Evolutionary conservation across 768 basidiomycete genomes (phyloP).

Genomic region (Aureoboletus auriporus): DNA sequence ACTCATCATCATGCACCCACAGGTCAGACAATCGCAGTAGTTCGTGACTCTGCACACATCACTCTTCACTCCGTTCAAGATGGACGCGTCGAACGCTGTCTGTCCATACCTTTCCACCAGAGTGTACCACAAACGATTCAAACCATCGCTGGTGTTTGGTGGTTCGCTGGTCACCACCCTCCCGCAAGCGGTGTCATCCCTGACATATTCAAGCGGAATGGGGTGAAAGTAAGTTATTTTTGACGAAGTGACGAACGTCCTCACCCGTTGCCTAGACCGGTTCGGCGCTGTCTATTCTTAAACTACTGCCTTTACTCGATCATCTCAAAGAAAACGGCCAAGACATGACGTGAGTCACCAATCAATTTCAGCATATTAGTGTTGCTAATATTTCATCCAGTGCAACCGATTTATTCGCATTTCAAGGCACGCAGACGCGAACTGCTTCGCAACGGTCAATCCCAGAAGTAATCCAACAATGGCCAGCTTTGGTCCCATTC

Average conservation of each 20-base stretch:
- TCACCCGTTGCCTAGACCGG: constrained; percentile 53
- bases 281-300: constrained; percentile 68
- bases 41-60: constrained; percentile 63
- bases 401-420: constrained; percentile 76
- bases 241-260: neutral
- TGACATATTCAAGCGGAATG: constrained; percentile 70
- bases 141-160: constrained; percentile 60
- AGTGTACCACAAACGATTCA: constrained; percentile 11
- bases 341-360: constrained; percentile 53
- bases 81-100: constrained; percentile 50
- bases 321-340: constrained; percentile 63
- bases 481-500: constrained; percentile 64
- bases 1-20: constrained; percentile 6
- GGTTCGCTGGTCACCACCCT: constrained; percentile 55
- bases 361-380: constrained; percentile 5
- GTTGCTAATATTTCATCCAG: constrained; percentile 36
- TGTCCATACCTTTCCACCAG: constrained; percentile 33
- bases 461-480: constrained; percentile 59
- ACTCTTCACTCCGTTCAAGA: constrained; percentile 78
- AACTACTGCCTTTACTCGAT: constrained; percentile 68
- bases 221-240: constrained; percentile 50
- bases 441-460: constrained; percentile 38
- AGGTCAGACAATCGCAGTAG: constrained; percentile 71
- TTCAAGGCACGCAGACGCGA: constrained; percentile 64
- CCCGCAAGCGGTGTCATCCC: constrained; percentile 47